Percentiles rank a stretch among this genome's conserved stretches.
phyloP scores from a whole-genome alignment of 2,329 filamentous ascomycete genomes.

The Tolypocladium guangdongense region DNA sequence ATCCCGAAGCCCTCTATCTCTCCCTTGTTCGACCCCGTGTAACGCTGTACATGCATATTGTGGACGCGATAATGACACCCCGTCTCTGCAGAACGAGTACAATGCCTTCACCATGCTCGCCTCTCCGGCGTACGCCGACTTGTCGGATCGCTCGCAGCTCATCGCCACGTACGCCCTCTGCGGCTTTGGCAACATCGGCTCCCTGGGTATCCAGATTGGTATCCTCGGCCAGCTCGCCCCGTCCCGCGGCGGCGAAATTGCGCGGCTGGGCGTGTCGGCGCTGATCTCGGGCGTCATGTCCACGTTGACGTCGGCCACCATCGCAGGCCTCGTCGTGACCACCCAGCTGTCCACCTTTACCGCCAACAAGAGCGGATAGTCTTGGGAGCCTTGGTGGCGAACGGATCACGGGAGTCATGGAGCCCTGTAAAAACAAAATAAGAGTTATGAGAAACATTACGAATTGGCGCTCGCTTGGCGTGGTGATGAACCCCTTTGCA shows the following conservation, averaged over 20 bases:
- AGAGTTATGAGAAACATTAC: neutral
- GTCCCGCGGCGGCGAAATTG: slow-evolving; percentile 61
- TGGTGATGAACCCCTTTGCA: neutral
- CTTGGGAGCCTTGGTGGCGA: neutral
- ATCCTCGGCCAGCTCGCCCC: slow-evolving; percentile 75
- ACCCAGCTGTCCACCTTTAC: slow-evolving; percentile 22
- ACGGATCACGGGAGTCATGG: neutral
- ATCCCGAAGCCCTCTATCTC: neutral
- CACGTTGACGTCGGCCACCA: slow-evolving; percentile 66
- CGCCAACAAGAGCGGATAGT: neutral
- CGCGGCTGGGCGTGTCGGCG: slow-evolving; percentile 64
- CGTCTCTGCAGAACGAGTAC: slow-evolving; percentile 55
- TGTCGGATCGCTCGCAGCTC: slow-evolving; percentile 61
- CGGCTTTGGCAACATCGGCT: slow-evolving; percentile 77
- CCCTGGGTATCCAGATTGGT: slow-evolving; percentile 81
- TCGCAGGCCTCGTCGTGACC: slow-evolving; percentile 66
- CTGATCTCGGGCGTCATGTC: slow-evolving; percentile 68
- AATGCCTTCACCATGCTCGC: slow-evolving; percentile 54
- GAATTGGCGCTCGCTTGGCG: neutral
- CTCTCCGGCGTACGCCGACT: slow-evolving; percentile 36
- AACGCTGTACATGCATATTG: too few species aligned
- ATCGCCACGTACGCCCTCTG: slow-evolving; percentile 83
- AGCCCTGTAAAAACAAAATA: neutral
- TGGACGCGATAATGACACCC: neutral
- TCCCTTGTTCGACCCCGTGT: neutral